Conservation (phyloP, 345 rosid species). For the Barbarea vulgaris region DNA sequence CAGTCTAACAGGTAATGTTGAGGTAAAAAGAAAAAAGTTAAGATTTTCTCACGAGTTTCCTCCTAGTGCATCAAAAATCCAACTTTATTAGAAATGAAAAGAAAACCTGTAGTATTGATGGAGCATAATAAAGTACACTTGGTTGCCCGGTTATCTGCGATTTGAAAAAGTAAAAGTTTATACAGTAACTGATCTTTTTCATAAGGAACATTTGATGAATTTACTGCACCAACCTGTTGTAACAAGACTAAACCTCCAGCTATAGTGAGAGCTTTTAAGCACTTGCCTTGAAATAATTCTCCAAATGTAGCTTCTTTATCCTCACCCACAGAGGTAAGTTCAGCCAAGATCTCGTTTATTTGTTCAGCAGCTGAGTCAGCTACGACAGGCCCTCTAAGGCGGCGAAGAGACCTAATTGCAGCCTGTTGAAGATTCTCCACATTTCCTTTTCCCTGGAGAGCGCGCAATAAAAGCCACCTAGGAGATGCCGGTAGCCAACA, state of each 20-base stretch:
- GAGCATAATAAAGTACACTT: slow-evolving; percentile 96
- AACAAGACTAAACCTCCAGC: slow-evolving; percentile 93
- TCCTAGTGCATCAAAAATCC: slow-evolving; percentile 13
- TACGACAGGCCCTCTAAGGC: slow-evolving; percentile 71
- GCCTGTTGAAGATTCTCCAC: slow-evolving; percentile 62
- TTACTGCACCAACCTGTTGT: slow-evolving; percentile 72
- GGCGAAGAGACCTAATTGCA: slow-evolving; percentile 66
- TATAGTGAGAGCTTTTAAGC: slow-evolving; percentile 84
- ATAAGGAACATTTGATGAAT: background rate
- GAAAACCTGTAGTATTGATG: slow-evolving; percentile 80
- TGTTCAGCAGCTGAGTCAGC: slow-evolving; percentile 69
- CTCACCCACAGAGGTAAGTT: slow-evolving; percentile 68
- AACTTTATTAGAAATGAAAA: slow-evolving; percentile 11
- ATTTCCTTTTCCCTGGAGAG: slow-evolving; percentile 76
- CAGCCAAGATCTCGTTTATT: slow-evolving; percentile 78
- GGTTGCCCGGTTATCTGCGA: slow-evolving; percentile 97
- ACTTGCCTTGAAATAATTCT: slow-evolving; percentile 82
- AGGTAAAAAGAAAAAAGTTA: slow-evolving; percentile 24
- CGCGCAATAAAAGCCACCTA: slow-evolving; percentile 85
- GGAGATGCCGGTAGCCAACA: slow-evolving; percentile 96
- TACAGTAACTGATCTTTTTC: background rate
- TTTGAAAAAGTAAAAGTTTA: slow-evolving; percentile 4
- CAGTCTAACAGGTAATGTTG: slow-evolving; percentile 59
- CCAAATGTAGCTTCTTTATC: slow-evolving; percentile 59
- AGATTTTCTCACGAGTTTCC: background rate